Evolutionary conservation across 2,329 filamentous ascomycete species (phyloP).

Genomic region (Macrophomina tecta): DNA sequence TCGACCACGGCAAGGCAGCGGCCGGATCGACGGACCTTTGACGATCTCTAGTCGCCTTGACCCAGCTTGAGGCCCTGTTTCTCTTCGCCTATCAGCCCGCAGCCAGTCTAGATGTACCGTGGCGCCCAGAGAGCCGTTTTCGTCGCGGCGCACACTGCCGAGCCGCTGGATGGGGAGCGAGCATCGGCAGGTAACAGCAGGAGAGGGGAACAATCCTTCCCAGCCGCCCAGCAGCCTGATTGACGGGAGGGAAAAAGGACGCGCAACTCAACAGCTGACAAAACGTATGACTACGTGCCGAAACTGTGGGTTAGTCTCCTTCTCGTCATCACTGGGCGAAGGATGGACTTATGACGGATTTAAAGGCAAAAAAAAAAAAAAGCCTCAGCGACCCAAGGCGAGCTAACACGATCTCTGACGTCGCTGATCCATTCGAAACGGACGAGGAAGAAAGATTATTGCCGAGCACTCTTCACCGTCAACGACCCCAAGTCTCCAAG

Average conservation of each 20-base stretch:
- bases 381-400: background rate
- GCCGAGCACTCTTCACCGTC: background rate
- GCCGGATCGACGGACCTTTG: slow-evolving; percentile 2
- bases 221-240: background rate
- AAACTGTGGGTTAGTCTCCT: no score
- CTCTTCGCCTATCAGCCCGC: background rate
- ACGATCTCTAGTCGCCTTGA: background rate
- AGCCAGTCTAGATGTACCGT: background rate
- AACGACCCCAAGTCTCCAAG: background rate
- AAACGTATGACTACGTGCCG: background rate
- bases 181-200: background rate
- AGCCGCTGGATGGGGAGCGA: background rate
- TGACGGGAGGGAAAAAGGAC: background rate
- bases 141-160: background rate
- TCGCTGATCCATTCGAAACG: background rate
- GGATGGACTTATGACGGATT: background rate
- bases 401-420: background rate
- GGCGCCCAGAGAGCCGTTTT: background rate
- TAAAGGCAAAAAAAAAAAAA: background rate
- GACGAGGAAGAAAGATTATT: background rate
- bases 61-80: slow-evolving; percentile 6
- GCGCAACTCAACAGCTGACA: slow-evolving; percentile 1
- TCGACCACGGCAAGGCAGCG: slow-evolving; percentile 2
- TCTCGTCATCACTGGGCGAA: background rate
- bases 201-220: background rate